Evolutionary conservation across 192 early-diverging fungal genomes (phyloP), one percentile per base, ranked within the genome.

Genomic region (Chytriomyces hyalinus): DNA sequence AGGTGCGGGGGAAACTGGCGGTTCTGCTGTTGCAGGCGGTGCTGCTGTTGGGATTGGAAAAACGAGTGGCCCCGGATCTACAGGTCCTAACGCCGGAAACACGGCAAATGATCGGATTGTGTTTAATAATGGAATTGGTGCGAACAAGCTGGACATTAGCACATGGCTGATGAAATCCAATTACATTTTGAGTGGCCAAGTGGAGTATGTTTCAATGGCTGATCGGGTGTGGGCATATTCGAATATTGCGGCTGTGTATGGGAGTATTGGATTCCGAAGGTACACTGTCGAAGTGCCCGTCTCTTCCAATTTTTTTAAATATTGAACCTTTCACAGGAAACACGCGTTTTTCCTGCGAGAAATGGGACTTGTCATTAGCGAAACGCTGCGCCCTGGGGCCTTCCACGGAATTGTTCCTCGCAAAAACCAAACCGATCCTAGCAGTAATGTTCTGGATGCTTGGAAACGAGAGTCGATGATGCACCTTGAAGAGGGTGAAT

Each of bases 321-420:
- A 59, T n/a, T 59, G 57, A 20, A 20, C 20, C 4, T 59, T 13
- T 17, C 28, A 20, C 50, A 67, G 90, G 43, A 93, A 93, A 73
- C 90, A 93, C 67, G 89, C 90, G 0, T 92, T 93, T 78, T 92
- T 90, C 67, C 80, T 93, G 69, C 84, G 91, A 7, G 87, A 91
- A 79, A 90, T 86, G 80, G 85, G 50, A 65, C 81, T 78, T 46
- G 79, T 49, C 60, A 80, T 86, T 1, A 44, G 65, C 17, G 68
- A 62, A 20, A 80, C 79, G 10, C 61, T 86, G 1, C 72, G 72
- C 11, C 72, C 57, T 3, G 50, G 60, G 6, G 20, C 9, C 9
- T 73, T 62, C 45, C 61, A 46, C 45, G 61, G 72, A 20, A 20
- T 57, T 57, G 53, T 57, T 13, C 3, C 53, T 3, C 53, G 20